phyloP scores from a whole-genome alignment of 306 rosid species.

The Cajanus cajan region DNA sequence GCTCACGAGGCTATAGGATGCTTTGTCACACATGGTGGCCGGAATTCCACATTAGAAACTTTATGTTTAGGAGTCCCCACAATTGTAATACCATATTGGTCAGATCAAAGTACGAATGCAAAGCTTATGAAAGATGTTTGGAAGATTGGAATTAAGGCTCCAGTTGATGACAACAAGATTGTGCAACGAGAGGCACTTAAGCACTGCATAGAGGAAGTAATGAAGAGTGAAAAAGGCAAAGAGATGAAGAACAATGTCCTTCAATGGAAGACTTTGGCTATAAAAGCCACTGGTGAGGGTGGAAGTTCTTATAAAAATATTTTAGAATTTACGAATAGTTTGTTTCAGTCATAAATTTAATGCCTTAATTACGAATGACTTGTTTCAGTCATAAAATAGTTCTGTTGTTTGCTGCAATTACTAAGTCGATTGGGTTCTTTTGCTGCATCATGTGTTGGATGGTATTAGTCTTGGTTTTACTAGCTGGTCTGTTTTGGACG shows the following conservation, averaged over 20 bases:
- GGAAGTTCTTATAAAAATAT: conserved; percentile 7
- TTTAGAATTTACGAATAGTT: background rate
- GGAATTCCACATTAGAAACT: background rate
- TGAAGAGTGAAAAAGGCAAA: background rate
- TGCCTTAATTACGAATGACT: too few relatives aligned
- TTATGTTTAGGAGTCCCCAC: background rate
- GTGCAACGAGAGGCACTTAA: background rate
- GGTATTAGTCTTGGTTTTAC: too few relatives aligned
- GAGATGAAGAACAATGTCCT: background rate
- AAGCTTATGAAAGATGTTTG: background rate
- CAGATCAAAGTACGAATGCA: background rate
- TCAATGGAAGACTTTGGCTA: background rate
- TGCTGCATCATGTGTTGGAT: too few relatives aligned
- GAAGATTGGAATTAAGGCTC: background rate
- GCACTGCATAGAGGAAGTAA: background rate
- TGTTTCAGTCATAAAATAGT: too few relatives aligned
- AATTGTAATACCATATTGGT: background rate
- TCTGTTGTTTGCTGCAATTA: too few relatives aligned
- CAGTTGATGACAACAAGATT: background rate
- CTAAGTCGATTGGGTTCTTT: too few relatives aligned
- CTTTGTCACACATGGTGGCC: background rate
- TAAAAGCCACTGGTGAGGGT: background rate
- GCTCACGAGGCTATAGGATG: background rate
- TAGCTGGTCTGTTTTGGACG: too few relatives aligned
- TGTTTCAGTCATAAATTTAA: background rate